Base-by-base conservation (phyloP, 2,329 filamentous ascomycete genomes). In the Aspergillus novofumigatus region DNA sequence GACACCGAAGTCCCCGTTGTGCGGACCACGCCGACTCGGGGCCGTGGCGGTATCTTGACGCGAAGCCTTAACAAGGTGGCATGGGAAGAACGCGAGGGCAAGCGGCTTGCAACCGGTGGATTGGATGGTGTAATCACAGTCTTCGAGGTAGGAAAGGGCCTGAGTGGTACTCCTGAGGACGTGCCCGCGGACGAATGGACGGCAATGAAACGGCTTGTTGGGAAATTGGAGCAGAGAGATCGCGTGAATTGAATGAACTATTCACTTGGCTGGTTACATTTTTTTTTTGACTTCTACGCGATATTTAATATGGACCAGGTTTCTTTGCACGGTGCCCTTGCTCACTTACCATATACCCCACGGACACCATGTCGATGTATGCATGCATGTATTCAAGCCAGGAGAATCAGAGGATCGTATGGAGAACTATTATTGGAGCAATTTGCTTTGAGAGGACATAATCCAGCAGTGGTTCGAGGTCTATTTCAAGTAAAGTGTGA, bases 1-100 rank as follows among this genome's bases (percentile, higher is more conserved):
- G 92, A 97, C 74, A 92, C 89, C 0, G 94, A 99, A 76, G 91
- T 97, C 49, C 94, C 94, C 0, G 86, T 95, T 1, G 89, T 91
- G 51, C 88, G 88, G 63, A 88, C 92, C 64, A 85, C 85, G 52
- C 92, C 92, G 0, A 89, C 85, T 52, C 73, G 69, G 63, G 81
- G 69, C 76, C 86, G 60, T 76, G 84, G 73, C 61, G 84, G 86
- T 28, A 85, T 91, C 72, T 81, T 93, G 66, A 90, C 88, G 57
- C 89, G 91, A 77, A 96, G 92, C 71, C 77, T 99, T 67, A 99
- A 99, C 75, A 96, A 94, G 78, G 80, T 97, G 47, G 89, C 91
- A 0, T 99, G 94, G 94, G 94, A 99, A 76, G 86, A 87, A 67
- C 88, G 86, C 48, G 92, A 97, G 70, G 95, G 94, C 51, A 89